A percentile compares a stretch with the other conserved stretches of the same genome.
Evolutionary conservation across 129 eudicot species (phyloP).

Genomic region (Artemisia annua): DNA sequence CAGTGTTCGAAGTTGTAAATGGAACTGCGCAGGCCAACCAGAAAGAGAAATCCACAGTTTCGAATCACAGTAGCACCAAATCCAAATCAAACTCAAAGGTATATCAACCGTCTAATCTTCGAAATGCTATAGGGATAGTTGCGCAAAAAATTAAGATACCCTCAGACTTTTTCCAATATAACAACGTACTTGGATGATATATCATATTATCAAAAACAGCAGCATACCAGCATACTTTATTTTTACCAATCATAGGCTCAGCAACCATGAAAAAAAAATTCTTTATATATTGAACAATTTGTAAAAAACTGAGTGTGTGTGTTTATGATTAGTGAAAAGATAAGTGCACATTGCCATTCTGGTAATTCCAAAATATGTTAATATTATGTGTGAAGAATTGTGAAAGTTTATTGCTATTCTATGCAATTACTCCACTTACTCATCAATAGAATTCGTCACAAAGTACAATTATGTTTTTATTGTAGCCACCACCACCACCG

Average conservation of each 20-base stretch:
- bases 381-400: not conserved
- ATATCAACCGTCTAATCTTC: conserved; percentile 20
- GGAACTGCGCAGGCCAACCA: conserved; percentile 57
- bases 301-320: too few relatives aligned
- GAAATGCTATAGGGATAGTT: not conserved
- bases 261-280: too few relatives aligned
- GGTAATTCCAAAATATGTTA: too few relatives aligned
- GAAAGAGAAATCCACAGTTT: conserved; percentile 61
- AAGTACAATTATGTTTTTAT: not conserved
- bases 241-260: too few relatives aligned
- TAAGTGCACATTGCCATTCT: too few relatives aligned
- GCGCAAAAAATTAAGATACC: too few relatives aligned
- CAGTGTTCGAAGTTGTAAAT: conserved; percentile 71
- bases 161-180: too few relatives aligned
- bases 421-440: not conserved
- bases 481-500: conserved; percentile 22
- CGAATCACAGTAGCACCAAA: conserved; percentile 66
- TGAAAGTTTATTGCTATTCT: not conserved
- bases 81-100: conserved; percentile 63
- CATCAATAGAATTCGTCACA: not conserved
- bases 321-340: too few relatives aligned
- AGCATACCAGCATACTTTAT: too few relatives aligned
- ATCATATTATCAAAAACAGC: too few relatives aligned
- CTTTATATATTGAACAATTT: too few relatives aligned
- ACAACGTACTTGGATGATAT: too few relatives aligned